Percentiles rank a stretch among this genome's conserved stretches.
Conservation (phyloP, 2,329 filamentous ascomycete species). For the Sodiomyces alkalinus region DNA sequence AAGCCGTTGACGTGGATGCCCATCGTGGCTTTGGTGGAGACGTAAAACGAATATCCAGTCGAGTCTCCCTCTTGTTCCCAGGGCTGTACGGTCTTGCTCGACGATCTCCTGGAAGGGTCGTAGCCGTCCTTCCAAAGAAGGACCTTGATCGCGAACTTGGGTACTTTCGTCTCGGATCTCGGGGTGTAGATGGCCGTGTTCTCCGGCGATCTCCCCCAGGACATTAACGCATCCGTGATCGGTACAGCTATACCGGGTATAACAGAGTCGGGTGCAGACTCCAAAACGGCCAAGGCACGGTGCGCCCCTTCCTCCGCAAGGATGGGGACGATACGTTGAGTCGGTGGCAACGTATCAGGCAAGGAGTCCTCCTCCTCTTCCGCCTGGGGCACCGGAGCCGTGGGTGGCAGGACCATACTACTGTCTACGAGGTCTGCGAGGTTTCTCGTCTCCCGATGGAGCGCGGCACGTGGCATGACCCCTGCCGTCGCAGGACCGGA, state of each 20-base stretch:
- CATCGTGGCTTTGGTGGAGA: constrained; percentile 63
- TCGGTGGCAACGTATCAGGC: constrained; percentile 20
- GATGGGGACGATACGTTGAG: constrained; percentile 18
- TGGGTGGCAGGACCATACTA: constrained; percentile 11
- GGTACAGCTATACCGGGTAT: constrained; percentile 46
- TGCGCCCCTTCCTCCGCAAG: constrained; percentile 17
- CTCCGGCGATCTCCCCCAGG: constrained; percentile 58
- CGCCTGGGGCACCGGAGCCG: constrained; percentile 8
- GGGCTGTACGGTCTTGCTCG: constrained; percentile 28
- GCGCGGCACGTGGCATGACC: no score
- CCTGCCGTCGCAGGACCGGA: constrained; percentile 8
- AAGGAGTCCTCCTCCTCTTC: constrained; percentile 14
- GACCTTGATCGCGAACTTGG: constrained; percentile 69
- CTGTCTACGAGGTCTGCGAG: constrained; percentile 12
- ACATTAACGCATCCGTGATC: constrained; percentile 51
- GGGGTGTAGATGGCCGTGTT: constrained; percentile 56
- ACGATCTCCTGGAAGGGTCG: constrained; percentile 38
- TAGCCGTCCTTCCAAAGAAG: constrained; percentile 57
- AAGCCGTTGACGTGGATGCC: constrained; percentile 67
- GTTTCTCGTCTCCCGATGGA: constrained; percentile 11
- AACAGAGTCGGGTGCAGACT: constrained; percentile 49
- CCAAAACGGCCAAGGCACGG: constrained; percentile 46
- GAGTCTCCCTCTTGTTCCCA: constrained; percentile 23
- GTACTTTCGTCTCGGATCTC: constrained; percentile 52
- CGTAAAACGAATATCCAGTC: constrained; percentile 51